Percentiles rank a stretch among this genome's conserved stretches.
Conservation (phyloP, 805 yeast genomes). For the Zygotorulaspora sp. region DNA sequence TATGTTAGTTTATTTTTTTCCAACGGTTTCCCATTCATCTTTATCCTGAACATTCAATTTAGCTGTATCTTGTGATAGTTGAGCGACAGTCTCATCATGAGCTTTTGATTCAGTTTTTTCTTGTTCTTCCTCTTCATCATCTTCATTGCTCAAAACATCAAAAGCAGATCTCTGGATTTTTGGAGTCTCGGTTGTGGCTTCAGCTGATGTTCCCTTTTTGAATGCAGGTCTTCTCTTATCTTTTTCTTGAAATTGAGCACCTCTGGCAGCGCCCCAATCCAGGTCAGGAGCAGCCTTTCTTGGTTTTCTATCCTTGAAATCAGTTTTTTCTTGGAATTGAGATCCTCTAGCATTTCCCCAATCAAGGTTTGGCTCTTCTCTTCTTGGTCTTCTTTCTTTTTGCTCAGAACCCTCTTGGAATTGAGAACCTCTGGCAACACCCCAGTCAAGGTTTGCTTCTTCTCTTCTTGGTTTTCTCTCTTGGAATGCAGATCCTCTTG, state of each 20-base stretch:
- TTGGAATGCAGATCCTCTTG: slow-evolving; percentile 37
- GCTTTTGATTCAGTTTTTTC: slow-evolving; percentile 14
- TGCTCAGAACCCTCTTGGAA: slow-evolving; percentile 33
- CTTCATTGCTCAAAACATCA: slow-evolving; percentile 48
- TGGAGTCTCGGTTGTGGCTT: slow-evolving; percentile 32
- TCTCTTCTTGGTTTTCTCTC: slow-evolving; percentile 33
- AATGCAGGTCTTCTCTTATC: slow-evolving; percentile 24
- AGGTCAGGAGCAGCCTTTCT: slow-evolving; percentile 39
- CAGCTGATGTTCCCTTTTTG: slow-evolving; percentile 18
- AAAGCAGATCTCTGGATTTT: slow-evolving; percentile 44
- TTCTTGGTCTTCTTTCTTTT: slow-evolving; percentile 25
- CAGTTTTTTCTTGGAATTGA: slow-evolving; percentile 25
- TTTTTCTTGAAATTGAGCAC: slow-evolving; percentile 35
- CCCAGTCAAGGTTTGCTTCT: slow-evolving; percentile 35
- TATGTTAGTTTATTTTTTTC: slow-evolving; percentile 41
- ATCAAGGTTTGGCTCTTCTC: slow-evolving; percentile 55
- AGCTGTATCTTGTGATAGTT: slow-evolving; percentile 39
- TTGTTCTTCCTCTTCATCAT: slow-evolving; percentile 44
- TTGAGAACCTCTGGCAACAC: slow-evolving; percentile 36
- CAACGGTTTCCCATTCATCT: slow-evolving; percentile 47
- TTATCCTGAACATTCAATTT: slow-evolving; percentile 37
- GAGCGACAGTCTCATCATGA: slow-evolving; percentile 20
- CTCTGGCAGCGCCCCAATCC: slow-evolving; percentile 40
- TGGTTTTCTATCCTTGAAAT: slow-evolving; percentile 30
- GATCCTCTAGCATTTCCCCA: slow-evolving; percentile 49